A percentile compares a stretch with the other conserved stretches of the same genome.
Evolutionary conservation across 495 filamentous ascomycete species (phyloP).

Genomic region (Trichoderma parareesei): DNA sequence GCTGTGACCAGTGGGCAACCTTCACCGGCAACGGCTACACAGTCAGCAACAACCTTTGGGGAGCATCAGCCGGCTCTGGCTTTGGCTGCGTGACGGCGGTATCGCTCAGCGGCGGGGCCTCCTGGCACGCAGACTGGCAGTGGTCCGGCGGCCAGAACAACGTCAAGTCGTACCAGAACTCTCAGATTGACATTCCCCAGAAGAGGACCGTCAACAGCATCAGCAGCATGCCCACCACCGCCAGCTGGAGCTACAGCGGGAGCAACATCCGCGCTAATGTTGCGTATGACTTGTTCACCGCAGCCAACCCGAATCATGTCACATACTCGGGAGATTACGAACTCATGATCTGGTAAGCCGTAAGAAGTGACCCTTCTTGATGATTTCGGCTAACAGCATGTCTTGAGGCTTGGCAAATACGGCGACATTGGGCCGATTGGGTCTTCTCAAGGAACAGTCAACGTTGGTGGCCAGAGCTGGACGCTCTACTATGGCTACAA

Average conservation of each 20-base stretch:
- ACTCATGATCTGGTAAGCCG: slow-evolving; percentile 41
- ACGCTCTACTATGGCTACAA: slow-evolving; percentile 32
- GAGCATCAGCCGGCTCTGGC: slow-evolving; percentile 26
- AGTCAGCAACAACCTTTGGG: slow-evolving; percentile 43
- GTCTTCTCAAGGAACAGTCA: slow-evolving; percentile 21
- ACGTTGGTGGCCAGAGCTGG: slow-evolving; percentile 28
- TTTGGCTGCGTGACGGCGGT: slow-evolving; percentile 37
- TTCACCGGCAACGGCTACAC: slow-evolving; percentile 28
- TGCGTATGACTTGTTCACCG: slow-evolving; percentile 42
- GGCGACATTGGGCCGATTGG: slow-evolving; percentile 37
- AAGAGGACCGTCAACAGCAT: slow-evolving; percentile 29
- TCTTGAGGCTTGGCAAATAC: slow-evolving; percentile 4
- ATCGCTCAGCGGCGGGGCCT: slow-evolving; percentile 21
- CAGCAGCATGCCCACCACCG: slow-evolving; percentile 29
- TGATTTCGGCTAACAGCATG: background rate
- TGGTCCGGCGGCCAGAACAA: slow-evolving; percentile 33
- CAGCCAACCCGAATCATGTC: slow-evolving; percentile 35
- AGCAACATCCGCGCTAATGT: slow-evolving; percentile 36
- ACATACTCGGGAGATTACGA: slow-evolving; percentile 41
- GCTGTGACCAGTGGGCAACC: slow-evolving; percentile 34
- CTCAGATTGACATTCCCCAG: slow-evolving; percentile 20
- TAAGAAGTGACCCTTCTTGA: no score
- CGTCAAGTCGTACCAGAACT: slow-evolving; percentile 42
- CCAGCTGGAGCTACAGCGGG: slow-evolving; percentile 33
- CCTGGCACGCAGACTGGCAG: slow-evolving; percentile 34